Base-by-base conservation (phyloP, 2,329 filamentous ascomycete species). In the Fusarium lyarnte region DNA sequence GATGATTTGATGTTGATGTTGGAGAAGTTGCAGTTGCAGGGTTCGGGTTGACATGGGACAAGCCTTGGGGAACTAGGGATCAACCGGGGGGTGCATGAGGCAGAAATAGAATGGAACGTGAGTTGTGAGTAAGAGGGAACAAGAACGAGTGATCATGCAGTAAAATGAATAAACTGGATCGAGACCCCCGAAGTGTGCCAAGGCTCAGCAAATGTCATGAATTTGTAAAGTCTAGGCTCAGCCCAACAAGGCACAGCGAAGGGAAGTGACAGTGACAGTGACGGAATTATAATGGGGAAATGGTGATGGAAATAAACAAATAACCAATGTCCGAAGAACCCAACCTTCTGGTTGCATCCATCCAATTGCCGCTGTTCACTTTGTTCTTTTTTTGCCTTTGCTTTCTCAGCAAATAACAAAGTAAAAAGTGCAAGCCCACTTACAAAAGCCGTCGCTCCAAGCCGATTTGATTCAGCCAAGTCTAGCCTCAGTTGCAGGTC, bases 1-100 rank as follows among this genome's bases (percentile, higher is more conserved):
- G 75, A 74, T 76, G 62, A 66, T 51, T 72, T 70, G 58, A 63
- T 55, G 31, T 72, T 73, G 54, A 60, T 58, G 45, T 64, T 67
- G 55, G 63, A 65, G 58, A 72, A 66, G 42, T 46, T 43, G 57
- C 63, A 66, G 63, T 39, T 49, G 57, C 66, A 72, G 63, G 70
- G 73, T 62, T 64, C 61, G 46, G 53, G 63, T 52, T 46, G 58
- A 64, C 61, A 65, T 70, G 66, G 70, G 51, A 61, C 47, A 49
- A 67, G 61, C 39, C 49, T 27, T 33, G 27, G 53, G 38, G 38
- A 45, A 33, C 63, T 52, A 52, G 45, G 46, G 39, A 68, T 47
- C 57, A 60, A 70, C 64, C 31, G 39, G 47, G 52, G 58, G 51
- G 68, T 53, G 67, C 41, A 69, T 70, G 70, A 74, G 63, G 59